Evolutionary conservation across 108 stramenopile species (phyloP), one percentile per base, ranked within the genome.

Genomic region (Pinguiococcus pyrenoidosus): DNA sequence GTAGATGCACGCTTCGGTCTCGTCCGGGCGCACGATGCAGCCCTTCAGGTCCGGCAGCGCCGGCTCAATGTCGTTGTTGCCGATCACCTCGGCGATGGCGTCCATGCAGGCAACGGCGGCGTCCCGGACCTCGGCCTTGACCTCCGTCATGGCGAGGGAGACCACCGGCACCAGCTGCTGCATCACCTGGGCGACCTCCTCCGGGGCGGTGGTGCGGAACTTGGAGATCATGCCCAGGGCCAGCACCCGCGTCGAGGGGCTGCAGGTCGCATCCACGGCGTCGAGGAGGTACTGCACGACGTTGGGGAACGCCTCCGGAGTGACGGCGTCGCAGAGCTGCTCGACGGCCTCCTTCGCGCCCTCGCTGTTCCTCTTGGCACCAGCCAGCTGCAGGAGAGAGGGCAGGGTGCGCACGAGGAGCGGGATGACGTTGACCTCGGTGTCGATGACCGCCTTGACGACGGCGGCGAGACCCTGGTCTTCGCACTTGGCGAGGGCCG

Each of bases 41-140:
- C 65, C 75, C 29, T 91, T 60, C 62, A 96, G 91, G 62, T 92
- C 83, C 18, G 49, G 76, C 10, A 87, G 87, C 90, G 92, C 91
- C 78, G 91, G 90, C 69, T 92, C 94, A 50, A 96, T 91, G 74
- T 96, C 94, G 49, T 82, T 79, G 86, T 96, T 96, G 38, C 94
- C 94, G 55, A 91, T 89, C 34, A 96, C 86, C 18, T 85, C 79
- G 49, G 85, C 69, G 5, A 87, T 82, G 18, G 64, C 64, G 22
- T 78, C 66, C 94, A 96, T 92, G 56, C 90, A 83, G 1, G 50
- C 68, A 29, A 79, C 87, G 44, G 90, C 84, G 14, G 94, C 90
- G 30, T 46, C 24, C 46, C 51, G 62, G 29, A 66, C 64, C 60
- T 90, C n/a, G n/a, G n/a, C 72, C 79, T 85, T 86, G 55, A 92